Conservation (phyloP, 2,329 filamentous ascomycete genomes). For the Elsinoe fawcettii region DNA sequence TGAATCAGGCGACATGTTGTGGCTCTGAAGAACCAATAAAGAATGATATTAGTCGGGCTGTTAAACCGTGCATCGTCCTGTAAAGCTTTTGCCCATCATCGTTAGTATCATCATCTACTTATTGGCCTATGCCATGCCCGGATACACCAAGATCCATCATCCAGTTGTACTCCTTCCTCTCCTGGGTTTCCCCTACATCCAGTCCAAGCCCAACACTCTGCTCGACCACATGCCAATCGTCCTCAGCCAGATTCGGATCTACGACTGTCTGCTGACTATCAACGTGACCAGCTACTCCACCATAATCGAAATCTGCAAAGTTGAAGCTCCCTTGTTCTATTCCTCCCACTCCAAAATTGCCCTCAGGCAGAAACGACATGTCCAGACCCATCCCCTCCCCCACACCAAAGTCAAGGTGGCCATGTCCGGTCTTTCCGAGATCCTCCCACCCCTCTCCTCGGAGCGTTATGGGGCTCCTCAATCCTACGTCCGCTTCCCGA, state of each 20-base stretch:
- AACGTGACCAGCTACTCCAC: not conserved
- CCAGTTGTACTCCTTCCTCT: not conserved
- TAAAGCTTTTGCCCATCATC: not conserved
- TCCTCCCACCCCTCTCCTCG: not conserved
- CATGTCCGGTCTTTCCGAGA: not conserved
- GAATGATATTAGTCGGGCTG: not conserved
- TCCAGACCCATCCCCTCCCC: not conserved
- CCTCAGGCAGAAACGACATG: not conserved
- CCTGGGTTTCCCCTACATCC: not conserved
- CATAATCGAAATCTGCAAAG: slow-evolving; percentile 10
- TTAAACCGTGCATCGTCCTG: not conserved
- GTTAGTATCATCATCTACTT: not conserved
- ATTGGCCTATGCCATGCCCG: not conserved
- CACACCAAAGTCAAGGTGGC: not conserved
- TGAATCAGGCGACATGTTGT: not conserved
- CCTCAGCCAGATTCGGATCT: slow-evolving; percentile 2
- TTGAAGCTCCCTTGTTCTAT: not conserved
- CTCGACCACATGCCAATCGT: slow-evolving; percentile 1
- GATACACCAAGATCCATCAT: not conserved
- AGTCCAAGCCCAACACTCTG: not conserved
- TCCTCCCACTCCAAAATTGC: not conserved
- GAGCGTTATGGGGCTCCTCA: not conserved
- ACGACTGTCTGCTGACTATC: not conserved
- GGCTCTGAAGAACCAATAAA: not conserved
- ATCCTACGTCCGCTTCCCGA: not conserved